phyloP scores from a whole-genome alignment of 1,139 yeast genomes.

The Yamadazyma conglobata region DNA sequence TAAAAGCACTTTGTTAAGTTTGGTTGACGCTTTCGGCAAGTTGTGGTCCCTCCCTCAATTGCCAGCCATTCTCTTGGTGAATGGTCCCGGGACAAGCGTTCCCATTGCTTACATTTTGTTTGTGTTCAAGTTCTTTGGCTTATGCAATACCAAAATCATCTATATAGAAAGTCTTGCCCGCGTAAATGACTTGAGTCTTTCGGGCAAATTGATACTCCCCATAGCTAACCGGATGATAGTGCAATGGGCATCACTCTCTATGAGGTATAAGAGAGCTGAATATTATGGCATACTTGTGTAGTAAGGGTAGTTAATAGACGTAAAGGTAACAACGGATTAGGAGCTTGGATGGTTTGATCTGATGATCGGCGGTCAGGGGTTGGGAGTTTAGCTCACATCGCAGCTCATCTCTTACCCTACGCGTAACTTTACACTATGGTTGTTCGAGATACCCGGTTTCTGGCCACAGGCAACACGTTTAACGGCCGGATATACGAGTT shows the following conservation, averaged over 20 bases:
- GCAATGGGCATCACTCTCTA: slow-evolving; percentile 77
- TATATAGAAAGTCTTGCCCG: slow-evolving; percentile 90
- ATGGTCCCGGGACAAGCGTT: slow-evolving; percentile 95
- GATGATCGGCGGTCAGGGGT: too few species aligned
- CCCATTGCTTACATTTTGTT: slow-evolving; percentile 67
- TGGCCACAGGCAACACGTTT: slow-evolving; percentile 1
- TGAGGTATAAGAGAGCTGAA: slow-evolving; percentile 59
- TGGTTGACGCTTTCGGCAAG: slow-evolving; percentile 22
- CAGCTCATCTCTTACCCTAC: too few species aligned
- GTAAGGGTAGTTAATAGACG: too few species aligned
- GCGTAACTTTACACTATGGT: neutral
- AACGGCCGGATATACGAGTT: slow-evolving; percentile 21
- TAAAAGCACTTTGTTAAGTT: slow-evolving; percentile 47
- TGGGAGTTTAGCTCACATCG: too few species aligned
- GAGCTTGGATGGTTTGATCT: slow-evolving; percentile 21
- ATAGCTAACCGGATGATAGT: slow-evolving; percentile 76
- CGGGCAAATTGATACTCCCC: slow-evolving; percentile 69
- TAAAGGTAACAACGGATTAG: neutral
- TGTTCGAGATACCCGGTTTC: too few species aligned
- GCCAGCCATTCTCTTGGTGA: slow-evolving; percentile 61
- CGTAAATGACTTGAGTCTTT: slow-evolving; percentile 68
- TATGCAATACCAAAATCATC: slow-evolving; percentile 55
- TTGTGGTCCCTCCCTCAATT: slow-evolving; percentile 20
- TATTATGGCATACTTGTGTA: slow-evolving; percentile 56
- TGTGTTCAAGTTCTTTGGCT: slow-evolving; percentile 50